A percentile compares a stretch with the other conserved stretches of the same genome.
Evolutionary conservation across 2,329 filamentous ascomycete species (phyloP).

Genomic region (Chalara sp.): DNA sequence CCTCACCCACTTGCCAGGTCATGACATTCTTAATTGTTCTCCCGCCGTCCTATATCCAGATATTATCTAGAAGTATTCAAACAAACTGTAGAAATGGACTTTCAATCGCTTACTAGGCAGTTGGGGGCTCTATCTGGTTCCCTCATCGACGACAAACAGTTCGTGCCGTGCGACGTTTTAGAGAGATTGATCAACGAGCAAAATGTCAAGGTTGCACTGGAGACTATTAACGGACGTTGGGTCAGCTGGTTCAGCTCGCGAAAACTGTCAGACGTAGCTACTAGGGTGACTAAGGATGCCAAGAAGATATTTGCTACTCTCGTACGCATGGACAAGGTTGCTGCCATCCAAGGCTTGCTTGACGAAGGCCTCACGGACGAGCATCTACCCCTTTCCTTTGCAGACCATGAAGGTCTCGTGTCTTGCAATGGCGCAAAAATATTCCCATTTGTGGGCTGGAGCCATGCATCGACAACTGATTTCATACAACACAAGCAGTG

Average conservation of each 20-base stretch:
- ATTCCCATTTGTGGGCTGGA: background rate
- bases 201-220: background rate
- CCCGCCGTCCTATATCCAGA: background rate
- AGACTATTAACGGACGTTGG: background rate
- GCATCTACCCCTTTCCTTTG: conserved; percentile 1
- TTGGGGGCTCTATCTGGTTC: background rate
- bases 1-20: background rate
- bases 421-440: background rate
- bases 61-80: background rate
- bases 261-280: background rate
- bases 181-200: background rate
- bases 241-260: background rate
- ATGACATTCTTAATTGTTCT: background rate
- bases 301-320: conserved; percentile 2
- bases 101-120: background rate
- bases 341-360: background rate
- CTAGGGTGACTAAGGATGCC: conserved; percentile 1
- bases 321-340: background rate
- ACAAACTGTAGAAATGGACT: background rate
- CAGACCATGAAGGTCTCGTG: background rate
- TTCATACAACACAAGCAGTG: background rate
- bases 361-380: conserved; percentile 2
- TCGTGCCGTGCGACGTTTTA: background rate
- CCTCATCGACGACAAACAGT: background rate
- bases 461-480: background rate